Conservation (phyloP, 2,329 filamentous ascomycete genomes). For the Alternaria novae-zelandiae region DNA sequence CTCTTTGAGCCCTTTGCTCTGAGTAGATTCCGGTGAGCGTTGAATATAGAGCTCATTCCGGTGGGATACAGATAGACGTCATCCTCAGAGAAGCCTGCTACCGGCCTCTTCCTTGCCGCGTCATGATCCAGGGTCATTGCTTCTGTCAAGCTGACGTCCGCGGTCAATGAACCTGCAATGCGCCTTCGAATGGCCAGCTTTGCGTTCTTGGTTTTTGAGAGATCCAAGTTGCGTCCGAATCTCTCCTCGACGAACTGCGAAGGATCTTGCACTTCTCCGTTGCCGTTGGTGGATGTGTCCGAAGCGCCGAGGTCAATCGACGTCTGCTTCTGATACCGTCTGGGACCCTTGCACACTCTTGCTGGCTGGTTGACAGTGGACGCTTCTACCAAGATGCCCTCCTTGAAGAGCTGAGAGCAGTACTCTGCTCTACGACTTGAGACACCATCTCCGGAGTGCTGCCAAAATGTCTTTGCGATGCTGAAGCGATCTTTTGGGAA, state of each 20-base stretch:
- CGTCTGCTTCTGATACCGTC: conserved; percentile 74
- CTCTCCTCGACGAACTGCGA: conserved; percentile 88
- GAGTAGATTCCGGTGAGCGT: conserved; percentile 77
- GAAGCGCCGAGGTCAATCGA: conserved; percentile 54
- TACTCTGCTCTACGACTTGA: conserved; percentile 93
- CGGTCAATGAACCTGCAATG: conserved; percentile 84
- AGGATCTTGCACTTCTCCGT: conserved; percentile 67
- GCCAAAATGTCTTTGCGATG: conserved; percentile 94
- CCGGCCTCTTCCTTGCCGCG: conserved; percentile 47
- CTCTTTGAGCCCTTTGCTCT: conserved; percentile 67
- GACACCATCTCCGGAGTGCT: conserved; percentile 90
- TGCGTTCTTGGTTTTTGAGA: conserved; percentile 79
- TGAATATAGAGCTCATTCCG: conserved; percentile 96
- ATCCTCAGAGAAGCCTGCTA: conserved; percentile 74
- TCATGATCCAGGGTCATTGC: conserved; percentile 60
- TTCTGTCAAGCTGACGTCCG: conserved; percentile 70
- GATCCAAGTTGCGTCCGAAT: conserved; percentile 87
- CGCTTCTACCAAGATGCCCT: conserved; percentile 67
- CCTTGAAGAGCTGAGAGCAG: conserved; percentile 75
- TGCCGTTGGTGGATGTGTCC: conserved; percentile 20
- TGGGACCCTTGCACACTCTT: conserved; percentile 71
- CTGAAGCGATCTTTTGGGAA: conserved; percentile 71
- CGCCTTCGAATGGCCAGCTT: conserved; percentile 84
- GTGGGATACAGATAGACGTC: conserved; percentile 89
- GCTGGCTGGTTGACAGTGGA: conserved; percentile 46